phyloP scores from a whole-genome alignment of 2,329 filamentous ascomycete genomes.

The Penicillium polonicum region DNA sequence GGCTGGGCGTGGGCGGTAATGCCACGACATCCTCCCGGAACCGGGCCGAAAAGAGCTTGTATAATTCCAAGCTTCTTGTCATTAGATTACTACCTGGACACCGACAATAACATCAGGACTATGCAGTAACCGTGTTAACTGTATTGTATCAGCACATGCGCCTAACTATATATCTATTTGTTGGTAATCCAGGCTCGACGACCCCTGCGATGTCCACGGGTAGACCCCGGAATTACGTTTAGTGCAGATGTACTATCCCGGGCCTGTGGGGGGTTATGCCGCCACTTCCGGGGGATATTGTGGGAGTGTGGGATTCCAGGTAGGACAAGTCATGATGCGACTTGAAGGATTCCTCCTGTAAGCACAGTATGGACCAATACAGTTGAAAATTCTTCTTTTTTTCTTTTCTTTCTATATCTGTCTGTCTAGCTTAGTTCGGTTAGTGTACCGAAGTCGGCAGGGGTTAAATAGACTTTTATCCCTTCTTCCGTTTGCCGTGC shows the following conservation, averaged over 20 bases:
- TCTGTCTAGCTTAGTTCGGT: not conserved
- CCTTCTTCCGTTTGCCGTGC: not conserved
- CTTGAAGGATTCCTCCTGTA: not conserved
- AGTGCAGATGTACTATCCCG: not conserved
- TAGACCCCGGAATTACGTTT: slow-evolving; percentile 6
- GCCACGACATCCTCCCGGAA: not conserved
- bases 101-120: not conserved
- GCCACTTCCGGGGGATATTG: not conserved
- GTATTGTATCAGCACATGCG: not conserved
- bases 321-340: not conserved
- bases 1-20: not conserved
- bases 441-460: not conserved
- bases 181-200: not conserved
- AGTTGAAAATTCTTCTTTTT: not conserved
- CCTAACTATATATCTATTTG: not conserved
- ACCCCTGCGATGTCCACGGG: not conserved
- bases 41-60: slow-evolving; percentile 3
- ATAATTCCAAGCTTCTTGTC: not conserved
- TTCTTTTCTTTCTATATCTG: not conserved
- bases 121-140: not conserved
- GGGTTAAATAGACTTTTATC: slow-evolving; percentile 4
- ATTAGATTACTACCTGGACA: not conserved
- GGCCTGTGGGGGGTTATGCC: not conserved
- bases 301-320: not conserved
- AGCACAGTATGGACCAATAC: not conserved